Conservation (phyloP, 2,329 filamentous ascomycete species). For the Dactylonectria macrodidyma region DNA sequence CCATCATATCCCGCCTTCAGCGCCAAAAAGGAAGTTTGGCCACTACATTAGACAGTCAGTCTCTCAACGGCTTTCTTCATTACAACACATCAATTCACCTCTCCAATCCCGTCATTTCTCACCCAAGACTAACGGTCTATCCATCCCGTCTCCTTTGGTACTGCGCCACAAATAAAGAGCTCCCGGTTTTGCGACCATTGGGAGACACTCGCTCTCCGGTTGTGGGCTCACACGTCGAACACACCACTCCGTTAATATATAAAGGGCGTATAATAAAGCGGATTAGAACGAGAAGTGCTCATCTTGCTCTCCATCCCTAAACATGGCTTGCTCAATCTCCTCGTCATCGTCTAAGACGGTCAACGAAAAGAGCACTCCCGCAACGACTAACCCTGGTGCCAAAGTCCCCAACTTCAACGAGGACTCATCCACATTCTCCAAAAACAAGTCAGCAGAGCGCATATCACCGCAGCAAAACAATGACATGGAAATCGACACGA, state of each 20-base stretch:
- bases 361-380: conserved; percentile 37
- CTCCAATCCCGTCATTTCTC: too few relatives aligned
- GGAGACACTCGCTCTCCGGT: neutral
- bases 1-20: neutral
- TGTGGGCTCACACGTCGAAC: neutral
- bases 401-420: conserved; percentile 33
- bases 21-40: neutral
- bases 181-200: too few relatives aligned
- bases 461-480: conserved; percentile 29
- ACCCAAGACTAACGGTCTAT: too few relatives aligned
- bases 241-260: neutral
- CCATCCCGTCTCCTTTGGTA: too few relatives aligned
- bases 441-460: conserved; percentile 11
- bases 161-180: too few relatives aligned
- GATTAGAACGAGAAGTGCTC: neutral
- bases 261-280: neutral
- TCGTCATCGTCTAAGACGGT: conserved; percentile 48
- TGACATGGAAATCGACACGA: conserved; percentile 27
- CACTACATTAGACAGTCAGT: neutral
- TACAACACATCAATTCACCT: too few relatives aligned
- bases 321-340: conserved; percentile 44
- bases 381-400: conserved; percentile 12
- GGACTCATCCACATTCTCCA: conserved; percentile 4
- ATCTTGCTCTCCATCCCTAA: neutral
- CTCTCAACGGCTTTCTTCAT: neutral